These are phyloP conservation scores for Colletotrichum tanaceti DNA, from an alignment of 2,329 filamentous ascomycete species.

Conservation along the genomic window DNA sequence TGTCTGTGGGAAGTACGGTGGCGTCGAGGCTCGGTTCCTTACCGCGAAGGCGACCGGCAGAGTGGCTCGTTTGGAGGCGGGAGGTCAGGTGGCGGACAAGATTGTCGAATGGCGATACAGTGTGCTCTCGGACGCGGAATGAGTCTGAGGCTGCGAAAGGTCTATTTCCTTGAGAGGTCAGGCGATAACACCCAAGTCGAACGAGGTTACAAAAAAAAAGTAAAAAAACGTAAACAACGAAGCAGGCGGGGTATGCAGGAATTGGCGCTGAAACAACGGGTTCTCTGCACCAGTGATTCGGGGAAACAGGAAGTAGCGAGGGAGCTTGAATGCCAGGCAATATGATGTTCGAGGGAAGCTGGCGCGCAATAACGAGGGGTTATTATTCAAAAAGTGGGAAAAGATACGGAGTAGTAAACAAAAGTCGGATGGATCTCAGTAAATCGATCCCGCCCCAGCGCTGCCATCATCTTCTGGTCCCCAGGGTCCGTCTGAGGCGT, in stretches of 20 bases:
- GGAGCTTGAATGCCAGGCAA: constrained; percentile 26
- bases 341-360: constrained; percentile 28
- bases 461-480: constrained; percentile 23
- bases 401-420: constrained; percentile 39
- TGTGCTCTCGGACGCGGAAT: constrained; percentile 11
- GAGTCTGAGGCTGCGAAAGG: constrained; percentile 28
- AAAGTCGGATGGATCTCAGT: constrained; percentile 39
- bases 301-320: constrained; percentile 28
- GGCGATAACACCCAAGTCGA: constrained; percentile 33
- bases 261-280: constrained; percentile 38
- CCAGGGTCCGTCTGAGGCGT: constrained; percentile 31
- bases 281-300: constrained; percentile 35
- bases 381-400: constrained; percentile 37
- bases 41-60: constrained; percentile 30
- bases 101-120: constrained; percentile 21
- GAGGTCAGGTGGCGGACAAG: constrained; percentile 24
- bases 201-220: constrained; percentile 6
- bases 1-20: constrained; percentile 30
- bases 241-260: constrained; percentile 39
- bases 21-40: constrained; percentile 34
- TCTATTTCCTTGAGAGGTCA: constrained; percentile 26
- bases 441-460: constrained; percentile 28
- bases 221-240: constrained; percentile 36
- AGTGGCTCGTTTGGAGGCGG: constrained; percentile 13
- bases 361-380: constrained; percentile 39